These are phyloP conservation scores for Thuidium tamariscinum DNA, from an alignment of 225 moss, liverwort and hornwort species.

Conservation along the genomic window DNA sequence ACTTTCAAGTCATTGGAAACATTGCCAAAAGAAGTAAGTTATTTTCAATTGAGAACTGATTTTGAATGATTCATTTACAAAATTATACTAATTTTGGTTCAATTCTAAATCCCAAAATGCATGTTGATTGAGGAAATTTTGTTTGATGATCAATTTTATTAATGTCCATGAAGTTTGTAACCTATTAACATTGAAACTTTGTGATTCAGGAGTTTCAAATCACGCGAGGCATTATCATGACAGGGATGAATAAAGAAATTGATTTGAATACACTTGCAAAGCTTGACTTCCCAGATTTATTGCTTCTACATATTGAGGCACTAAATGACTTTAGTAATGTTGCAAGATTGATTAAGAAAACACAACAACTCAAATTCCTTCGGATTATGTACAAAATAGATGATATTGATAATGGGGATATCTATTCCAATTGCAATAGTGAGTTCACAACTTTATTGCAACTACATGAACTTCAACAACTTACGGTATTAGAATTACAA, in stretches of 20 bases:
- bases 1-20: background rate
- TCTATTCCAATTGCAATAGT: accelerated
- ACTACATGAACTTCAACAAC: background rate
- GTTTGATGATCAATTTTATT: background rate
- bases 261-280: background rate
- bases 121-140: background rate
- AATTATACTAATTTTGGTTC: background rate
- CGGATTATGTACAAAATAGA: background rate
- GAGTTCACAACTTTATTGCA: accelerated
- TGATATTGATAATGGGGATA: accelerated
- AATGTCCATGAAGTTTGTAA: background rate
- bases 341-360: background rate
- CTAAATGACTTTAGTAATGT: background rate
- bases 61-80: background rate
- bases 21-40: background rate
- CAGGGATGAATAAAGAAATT: accelerated
- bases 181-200: background rate
- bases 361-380: background rate
- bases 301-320: background rate
- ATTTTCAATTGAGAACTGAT: background rate
- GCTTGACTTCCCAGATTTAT: background rate
- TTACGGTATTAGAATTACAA: background rate
- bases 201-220: background rate
- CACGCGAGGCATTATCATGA: background rate
- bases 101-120: background rate